Base-by-base conservation (phyloP, 352 stramenopile genomes). In the Thraustotheca clavata region DNA sequence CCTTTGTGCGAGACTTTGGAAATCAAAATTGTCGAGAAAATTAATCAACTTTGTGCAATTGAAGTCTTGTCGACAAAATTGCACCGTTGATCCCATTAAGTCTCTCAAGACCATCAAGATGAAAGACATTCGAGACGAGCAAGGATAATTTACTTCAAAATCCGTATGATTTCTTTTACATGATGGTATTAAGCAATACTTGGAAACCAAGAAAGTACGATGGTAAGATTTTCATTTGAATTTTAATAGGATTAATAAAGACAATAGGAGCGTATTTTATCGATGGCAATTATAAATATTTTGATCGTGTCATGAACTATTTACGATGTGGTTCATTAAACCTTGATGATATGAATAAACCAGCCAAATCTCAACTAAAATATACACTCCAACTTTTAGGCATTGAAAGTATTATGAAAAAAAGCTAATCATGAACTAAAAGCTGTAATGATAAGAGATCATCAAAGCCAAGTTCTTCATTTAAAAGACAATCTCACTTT, bases 231-330 rank as follows among this genome's bases (percentile, higher is more conserved):
- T 40, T 7, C 20, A 11, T 49, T 46, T 11, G 8, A 11, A 0
- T 46, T 20, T 38, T 54, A 24, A 38, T 46, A n/a, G 12, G 24
- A 12, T 48, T 16, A 43, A 43, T 16, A 22, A 35, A 9, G 36
- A 26, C 36, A 22, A 41, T 62, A 67, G 59, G 59, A 18, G 27
- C 59, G 0, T 67, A 60, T 36, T 67, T 67, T 32, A 20, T 67
- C 2, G 59, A 67, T 34, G 22, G 32, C 31, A 36, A 67, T 36
- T 36, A 20, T 11, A 59, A 59, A 36, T 0, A 4, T 3, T 67
- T 67, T 60, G 26, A n/a, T 27, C 59, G 47, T 27, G 46, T 67
- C 16, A 59, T 67, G 59, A 27, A 38, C 18, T 67, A 49, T 38
- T 34, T 67, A 16, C 59, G 59, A 11, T 50, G 24, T 18, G 55